Base-by-base conservation (phyloP, 176 grass and related monocot genomes). In the Hyparrhenia diplandra region DNA sequence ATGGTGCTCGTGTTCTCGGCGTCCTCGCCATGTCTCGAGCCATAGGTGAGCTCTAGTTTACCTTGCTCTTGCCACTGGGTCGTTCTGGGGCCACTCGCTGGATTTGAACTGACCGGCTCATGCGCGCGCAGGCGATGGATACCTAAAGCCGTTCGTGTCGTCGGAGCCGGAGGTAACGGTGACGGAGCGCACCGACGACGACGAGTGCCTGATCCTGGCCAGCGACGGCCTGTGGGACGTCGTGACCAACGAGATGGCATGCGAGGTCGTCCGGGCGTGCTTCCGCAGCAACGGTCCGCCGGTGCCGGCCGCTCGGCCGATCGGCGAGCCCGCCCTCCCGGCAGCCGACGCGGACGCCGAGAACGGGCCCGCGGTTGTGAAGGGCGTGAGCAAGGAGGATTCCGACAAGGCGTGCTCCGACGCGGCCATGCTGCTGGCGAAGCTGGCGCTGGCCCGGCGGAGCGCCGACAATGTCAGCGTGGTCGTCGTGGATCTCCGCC, bases 21-120 rank as follows among this genome's bases (percentile, higher is more conserved):
- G 91, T 99, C 45, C 90, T 99, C 32, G 97, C 93, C 67, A 99
- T 99, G 97, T 95, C 97, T 23, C 83, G 97, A 42, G 90, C 97
- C 37, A 96, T 99, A 62, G 97, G 96, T 99, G 80, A 95, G 79
- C 32, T 37, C 40, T n/a, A 30, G 40, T 25, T 73, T 36, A 8
- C 83, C 5, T 69, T 31, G 41, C 21, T 13, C 6, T 24, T 57
- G 1, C 18, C 45, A 30, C 25, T 0, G 63, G 17, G 9, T 31
- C 32, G 29, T 6, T 71, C 3, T n/a, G 10, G 11, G 27, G 36
- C 25, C 60, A 29, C 52, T 74, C 7, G 13, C 13, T 37, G 47
- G 77, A 60, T 63, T 76, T 52, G 69, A 75, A 23, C 61, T 69
- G 17, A 85, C 29, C 32, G 9, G 21, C 39, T 4, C 36, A 1